Percentiles rank a stretch among this genome's conserved stretches.
These are phyloP conservation scores for Aspergillus luchuensis DNA, from an alignment of 2,329 filamentous ascomycete species.

Conservation along the genomic window DNA sequence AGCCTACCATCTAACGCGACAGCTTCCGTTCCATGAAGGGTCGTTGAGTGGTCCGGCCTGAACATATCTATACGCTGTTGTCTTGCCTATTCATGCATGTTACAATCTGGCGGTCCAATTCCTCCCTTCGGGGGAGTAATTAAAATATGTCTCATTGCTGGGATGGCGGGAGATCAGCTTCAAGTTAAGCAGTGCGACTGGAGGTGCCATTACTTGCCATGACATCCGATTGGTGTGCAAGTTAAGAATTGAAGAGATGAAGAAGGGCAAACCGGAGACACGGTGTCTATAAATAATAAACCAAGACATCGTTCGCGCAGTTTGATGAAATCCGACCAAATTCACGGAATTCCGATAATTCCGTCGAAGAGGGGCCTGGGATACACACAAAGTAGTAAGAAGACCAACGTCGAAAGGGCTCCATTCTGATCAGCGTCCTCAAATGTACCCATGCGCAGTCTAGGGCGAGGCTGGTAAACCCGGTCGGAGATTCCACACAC, in stretches of 20 bases:
- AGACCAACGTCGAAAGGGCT: not conserved
- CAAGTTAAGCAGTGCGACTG: not conserved
- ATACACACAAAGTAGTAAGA: not conserved
- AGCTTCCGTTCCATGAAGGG: not conserved
- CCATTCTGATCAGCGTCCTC: not conserved
- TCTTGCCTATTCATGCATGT: not conserved
- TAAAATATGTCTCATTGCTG: not conserved
- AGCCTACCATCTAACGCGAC: not conserved
- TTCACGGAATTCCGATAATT: not conserved
- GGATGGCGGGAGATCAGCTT: slow-evolving; percentile 1
- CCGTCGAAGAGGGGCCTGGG: not conserved
- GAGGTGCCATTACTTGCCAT: not conserved
- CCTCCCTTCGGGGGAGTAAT: not conserved
- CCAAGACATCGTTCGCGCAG: not conserved
- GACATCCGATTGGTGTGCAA: not conserved
- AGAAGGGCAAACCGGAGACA: not conserved
- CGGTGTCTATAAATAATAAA: not conserved
- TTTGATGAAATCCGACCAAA: not conserved
- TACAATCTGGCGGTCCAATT: not conserved
- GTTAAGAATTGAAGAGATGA: not conserved
- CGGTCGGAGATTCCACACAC: not conserved
- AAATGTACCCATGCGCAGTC: not conserved
- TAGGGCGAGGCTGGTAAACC: slow-evolving; percentile 2
- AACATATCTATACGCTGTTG: not conserved
- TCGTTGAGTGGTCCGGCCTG: not conserved